phyloP scores from a whole-genome alignment of 345 rosid genomes.

The Pistacia integerrima region DNA sequence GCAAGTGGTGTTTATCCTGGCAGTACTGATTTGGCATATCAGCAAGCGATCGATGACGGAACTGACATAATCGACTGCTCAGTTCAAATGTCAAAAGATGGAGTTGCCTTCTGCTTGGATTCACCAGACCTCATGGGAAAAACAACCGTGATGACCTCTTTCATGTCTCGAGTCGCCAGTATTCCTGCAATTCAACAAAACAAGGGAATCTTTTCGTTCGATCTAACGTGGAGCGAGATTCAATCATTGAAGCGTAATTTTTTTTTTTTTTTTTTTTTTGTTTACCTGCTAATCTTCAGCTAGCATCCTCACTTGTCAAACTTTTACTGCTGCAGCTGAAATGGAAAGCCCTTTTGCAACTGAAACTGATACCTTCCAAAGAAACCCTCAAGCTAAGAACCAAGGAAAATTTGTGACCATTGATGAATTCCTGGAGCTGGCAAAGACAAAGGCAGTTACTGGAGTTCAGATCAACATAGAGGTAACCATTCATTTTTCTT shows the following conservation, averaged over 20 bases:
- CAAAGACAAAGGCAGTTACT: conserved; percentile 66
- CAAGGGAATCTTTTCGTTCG: conserved; percentile 81
- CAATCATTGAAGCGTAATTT: conserved; percentile 71
- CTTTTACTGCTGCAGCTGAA: conserved; percentile 62
- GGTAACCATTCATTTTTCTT: conserved; percentile 33
- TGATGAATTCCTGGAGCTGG: conserved; percentile 62
- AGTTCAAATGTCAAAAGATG: conserved; percentile 87
- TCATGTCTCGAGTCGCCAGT: conserved; percentile 50
- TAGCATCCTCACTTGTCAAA: background rate
- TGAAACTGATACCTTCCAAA: conserved; percentile 22
- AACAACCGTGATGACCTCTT: conserved; percentile 60
- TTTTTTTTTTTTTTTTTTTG: background rate
- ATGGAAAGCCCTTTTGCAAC: conserved; percentile 53
- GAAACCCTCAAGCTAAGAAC: conserved; percentile 71
- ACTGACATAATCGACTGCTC: conserved; percentile 80
- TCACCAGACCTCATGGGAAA: conserved; percentile 57
- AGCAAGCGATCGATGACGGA: conserved; percentile 76
- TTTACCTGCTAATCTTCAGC: background rate
- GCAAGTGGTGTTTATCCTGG: conserved; percentile 88
- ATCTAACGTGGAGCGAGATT: conserved; percentile 85
- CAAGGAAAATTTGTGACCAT: conserved; percentile 68
- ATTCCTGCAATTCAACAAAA: conserved; percentile 66
- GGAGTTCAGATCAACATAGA: conserved; percentile 78
- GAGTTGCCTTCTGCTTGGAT: conserved; percentile 73
- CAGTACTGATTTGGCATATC: conserved; percentile 79